Conservation (phyloP, 148 eudicot species). For the Silene uniflora region DNA sequence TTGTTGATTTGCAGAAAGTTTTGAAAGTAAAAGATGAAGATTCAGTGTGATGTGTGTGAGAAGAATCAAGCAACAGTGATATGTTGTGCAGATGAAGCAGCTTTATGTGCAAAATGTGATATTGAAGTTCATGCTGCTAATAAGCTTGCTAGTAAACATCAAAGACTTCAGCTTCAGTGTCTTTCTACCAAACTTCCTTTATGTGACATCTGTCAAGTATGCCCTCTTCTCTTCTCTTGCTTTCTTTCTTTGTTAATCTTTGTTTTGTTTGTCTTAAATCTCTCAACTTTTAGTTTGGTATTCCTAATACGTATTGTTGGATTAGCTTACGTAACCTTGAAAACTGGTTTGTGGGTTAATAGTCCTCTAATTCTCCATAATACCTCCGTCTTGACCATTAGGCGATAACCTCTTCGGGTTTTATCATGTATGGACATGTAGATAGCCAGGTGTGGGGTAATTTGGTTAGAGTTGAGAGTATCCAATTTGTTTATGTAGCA, state of each 20-base stretch:
- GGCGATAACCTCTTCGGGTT: too few relatives aligned
- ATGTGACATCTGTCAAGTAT: slow-evolving; percentile 94
- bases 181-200: slow-evolving; percentile 79
- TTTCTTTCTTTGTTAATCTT: not conserved
- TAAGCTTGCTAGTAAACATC: slow-evolving; percentile 97
- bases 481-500: too few relatives aligned
- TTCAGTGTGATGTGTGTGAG: slow-evolving; percentile 60
- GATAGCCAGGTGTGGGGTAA: too few relatives aligned
- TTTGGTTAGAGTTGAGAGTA: too few relatives aligned
- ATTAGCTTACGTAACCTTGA: too few relatives aligned
- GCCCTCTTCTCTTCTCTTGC: not conserved
- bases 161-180: slow-evolving; percentile 66
- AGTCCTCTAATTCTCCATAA: too few relatives aligned
- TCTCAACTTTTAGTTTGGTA: too few relatives aligned
- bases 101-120: slow-evolving; percentile 82
- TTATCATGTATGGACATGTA: too few relatives aligned
- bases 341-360: too few relatives aligned
- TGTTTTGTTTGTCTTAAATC: too few relatives aligned
- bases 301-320: too few relatives aligned
- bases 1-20: slow-evolving; percentile 5
- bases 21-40: slow-evolving; percentile 27
- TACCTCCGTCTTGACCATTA: too few relatives aligned
- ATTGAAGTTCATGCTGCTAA: slow-evolving; percentile 92
- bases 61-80: slow-evolving; percentile 72
- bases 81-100: slow-evolving; percentile 98